These are phyloP conservation scores for Leucoagaricus sp. DNA, from an alignment of 1,284 basidiomycete species.

Conservation along the genomic window DNA sequence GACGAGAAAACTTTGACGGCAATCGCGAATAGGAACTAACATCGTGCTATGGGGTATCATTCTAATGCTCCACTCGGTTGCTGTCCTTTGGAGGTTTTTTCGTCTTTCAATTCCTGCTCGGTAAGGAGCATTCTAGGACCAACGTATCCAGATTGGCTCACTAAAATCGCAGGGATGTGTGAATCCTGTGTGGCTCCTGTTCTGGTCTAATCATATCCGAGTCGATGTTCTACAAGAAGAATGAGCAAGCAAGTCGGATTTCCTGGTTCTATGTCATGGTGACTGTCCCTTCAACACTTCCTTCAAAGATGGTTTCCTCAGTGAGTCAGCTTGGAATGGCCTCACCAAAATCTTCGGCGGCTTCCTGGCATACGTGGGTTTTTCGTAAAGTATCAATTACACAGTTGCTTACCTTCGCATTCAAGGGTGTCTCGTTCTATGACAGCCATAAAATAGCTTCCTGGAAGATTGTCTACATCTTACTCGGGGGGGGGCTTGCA, in stretches of 20 bases:
- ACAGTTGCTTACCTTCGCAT: not conserved
- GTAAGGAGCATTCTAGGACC: conserved; percentile 32
- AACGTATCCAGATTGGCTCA: not conserved
- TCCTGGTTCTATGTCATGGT: conserved; percentile 74
- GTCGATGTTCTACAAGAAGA: conserved; percentile 75
- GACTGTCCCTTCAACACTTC: conserved; percentile 16
- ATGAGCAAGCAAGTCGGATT: conserved; percentile 65
- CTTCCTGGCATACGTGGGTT: conserved; percentile 60
- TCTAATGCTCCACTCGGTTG: conserved; percentile 61
- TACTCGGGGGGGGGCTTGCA: conserved; percentile 63
- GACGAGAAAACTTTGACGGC: not conserved
- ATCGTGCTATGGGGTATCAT: conserved; percentile 63
- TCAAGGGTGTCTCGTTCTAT: conserved; percentile 60
- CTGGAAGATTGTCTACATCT: conserved; percentile 64
- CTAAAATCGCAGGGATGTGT: conserved; percentile 55
- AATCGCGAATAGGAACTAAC: conserved; percentile 47
- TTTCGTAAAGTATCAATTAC: not conserved
- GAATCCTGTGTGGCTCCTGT: conserved; percentile 66
- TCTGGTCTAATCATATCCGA: conserved; percentile 63
- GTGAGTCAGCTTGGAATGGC: conserved; percentile 43
- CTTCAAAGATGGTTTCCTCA: not conserved
- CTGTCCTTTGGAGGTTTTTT: conserved; percentile 64
- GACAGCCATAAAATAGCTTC: conserved; percentile 46
- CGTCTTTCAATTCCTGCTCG: conserved; percentile 60
- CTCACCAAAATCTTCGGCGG: conserved; percentile 66